These are phyloP conservation scores for Aspergillus luchuensis DNA, from an alignment of 2,329 filamentous ascomycete genomes.

Conservation along the genomic window DNA sequence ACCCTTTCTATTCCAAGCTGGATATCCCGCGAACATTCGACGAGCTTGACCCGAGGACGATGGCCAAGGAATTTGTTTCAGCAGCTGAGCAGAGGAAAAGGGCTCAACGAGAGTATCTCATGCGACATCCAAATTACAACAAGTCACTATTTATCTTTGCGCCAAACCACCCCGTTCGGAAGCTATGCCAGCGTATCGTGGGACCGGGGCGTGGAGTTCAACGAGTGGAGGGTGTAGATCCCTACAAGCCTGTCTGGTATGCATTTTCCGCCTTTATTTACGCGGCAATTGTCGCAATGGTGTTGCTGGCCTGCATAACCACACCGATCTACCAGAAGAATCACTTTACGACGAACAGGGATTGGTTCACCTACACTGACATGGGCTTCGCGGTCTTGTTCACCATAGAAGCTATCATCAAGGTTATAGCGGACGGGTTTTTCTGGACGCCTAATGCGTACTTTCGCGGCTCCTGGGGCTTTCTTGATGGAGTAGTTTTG, in stretches of 20 bases:
- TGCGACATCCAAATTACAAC: conserved; percentile 87
- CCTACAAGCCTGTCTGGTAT: conserved; percentile 90
- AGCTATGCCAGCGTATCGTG: conserved; percentile 83
- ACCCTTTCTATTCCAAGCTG: conserved; percentile 90
- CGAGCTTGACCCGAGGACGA: conserved; percentile 76
- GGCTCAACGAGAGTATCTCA: conserved; percentile 87
- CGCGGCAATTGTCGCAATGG: conserved; percentile 92
- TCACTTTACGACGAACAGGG: conserved; percentile 71
- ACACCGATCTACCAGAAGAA: conserved; percentile 92
- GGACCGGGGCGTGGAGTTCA: conserved; percentile 85
- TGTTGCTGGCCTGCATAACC: conserved; percentile 90
- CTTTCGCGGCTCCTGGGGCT: conserved; percentile 92
- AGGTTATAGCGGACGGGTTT: conserved; percentile 91
- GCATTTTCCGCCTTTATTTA: conserved; percentile 92
- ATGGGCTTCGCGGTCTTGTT: conserved; percentile 87
- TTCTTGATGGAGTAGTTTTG: conserved; percentile 89
- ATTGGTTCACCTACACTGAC: conserved; percentile 97
- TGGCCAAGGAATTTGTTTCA: conserved; percentile 87
- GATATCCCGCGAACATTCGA: conserved; percentile 71
- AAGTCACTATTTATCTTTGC: conserved; percentile 85
- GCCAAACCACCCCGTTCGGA: conserved; percentile 75
- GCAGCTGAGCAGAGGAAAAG: conserved; percentile 80
- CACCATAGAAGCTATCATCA: conserved; percentile 81
- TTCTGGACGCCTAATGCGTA: conserved; percentile 98
- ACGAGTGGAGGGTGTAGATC: conserved; percentile 84